Conservation (phyloP, 2,329 filamentous ascomycete genomes). For the Monosporascus sp. region DNA sequence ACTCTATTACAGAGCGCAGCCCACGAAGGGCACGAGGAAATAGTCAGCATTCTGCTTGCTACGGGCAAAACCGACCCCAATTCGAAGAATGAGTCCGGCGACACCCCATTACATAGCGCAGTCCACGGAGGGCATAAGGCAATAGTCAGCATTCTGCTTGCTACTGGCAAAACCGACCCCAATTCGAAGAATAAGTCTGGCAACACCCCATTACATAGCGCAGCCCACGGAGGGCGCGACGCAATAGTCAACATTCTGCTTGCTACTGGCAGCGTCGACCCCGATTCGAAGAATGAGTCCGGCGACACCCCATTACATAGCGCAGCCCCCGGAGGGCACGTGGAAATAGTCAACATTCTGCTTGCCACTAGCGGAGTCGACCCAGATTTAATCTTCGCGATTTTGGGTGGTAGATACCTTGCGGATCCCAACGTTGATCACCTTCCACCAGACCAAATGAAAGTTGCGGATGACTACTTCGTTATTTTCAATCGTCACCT, state of each 20-base stretch:
- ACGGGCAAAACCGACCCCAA: neutral
- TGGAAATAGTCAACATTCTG: no score
- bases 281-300: no score
- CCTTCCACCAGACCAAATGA: conserved; percentile 81
- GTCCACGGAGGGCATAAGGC: neutral
- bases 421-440: conserved; percentile 84
- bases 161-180: neutral
- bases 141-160: no score
- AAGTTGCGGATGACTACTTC: conserved; percentile 88
- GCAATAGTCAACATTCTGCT: no score
- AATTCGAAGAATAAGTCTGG: neutral
- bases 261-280: no score
- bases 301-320: no score
- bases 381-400: no score
- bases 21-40: neutral
- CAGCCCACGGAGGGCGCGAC: accelerated
- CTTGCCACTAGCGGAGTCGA: no score
- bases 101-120: neutral
- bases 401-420: conserved; percentile 32
- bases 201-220: neutral
- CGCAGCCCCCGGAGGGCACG: no score
- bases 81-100: neutral
- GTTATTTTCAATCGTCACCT: conserved; percentile 94
- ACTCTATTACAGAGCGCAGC: neutral
- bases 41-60: neutral